phyloP scores from a whole-genome alignment of 2,329 filamentous ascomycete species.

The Ophiostoma pallidulum region DNA sequence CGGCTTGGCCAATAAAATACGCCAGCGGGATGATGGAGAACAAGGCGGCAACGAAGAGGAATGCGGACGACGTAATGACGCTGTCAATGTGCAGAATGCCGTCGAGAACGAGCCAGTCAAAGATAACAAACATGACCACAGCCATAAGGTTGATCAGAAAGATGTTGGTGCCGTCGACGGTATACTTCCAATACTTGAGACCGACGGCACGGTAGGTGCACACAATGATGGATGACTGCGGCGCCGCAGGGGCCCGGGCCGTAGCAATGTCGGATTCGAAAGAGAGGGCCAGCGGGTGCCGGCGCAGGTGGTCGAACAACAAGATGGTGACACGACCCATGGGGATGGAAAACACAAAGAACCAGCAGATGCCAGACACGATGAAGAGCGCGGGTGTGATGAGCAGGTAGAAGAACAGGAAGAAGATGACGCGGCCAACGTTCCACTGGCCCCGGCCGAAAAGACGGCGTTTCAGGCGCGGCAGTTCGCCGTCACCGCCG shows the following conservation, averaged over 20 bases:
- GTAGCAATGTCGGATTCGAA: conserved; percentile 81
- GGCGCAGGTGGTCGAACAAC: conserved; percentile 80
- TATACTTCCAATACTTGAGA: conserved; percentile 98
- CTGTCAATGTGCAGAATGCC: conserved; percentile 58
- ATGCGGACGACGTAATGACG: conserved; percentile 69
- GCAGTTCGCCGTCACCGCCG: conserved; percentile 24
- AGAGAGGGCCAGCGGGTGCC: conserved; percentile 83
- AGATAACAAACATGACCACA: conserved; percentile 87
- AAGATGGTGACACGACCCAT: conserved; percentile 95
- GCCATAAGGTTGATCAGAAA: conserved; percentile 96
- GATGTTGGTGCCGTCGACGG: conserved; percentile 94
- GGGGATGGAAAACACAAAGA: conserved; percentile 93
- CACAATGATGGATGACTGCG: conserved; percentile 77
- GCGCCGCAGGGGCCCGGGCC: conserved; percentile 59
- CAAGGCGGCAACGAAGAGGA: conserved; percentile 75
- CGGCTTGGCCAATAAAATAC: conserved; percentile 97
- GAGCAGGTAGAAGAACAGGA: conserved; percentile 88
- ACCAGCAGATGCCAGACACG: conserved; percentile 85
- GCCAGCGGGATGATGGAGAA: conserved; percentile 92
- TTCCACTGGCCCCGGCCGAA: conserved; percentile 97
- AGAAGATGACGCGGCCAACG: conserved; percentile 88
- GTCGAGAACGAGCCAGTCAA: conserved; percentile 79
- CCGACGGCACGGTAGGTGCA: conserved; percentile 97
- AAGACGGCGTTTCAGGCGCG: conserved; percentile 64
- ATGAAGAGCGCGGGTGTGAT: conserved; percentile 78